phyloP scores from a whole-genome alignment of 2,329 filamentous ascomycete genomes.

The Penicillium sp. region DNA sequence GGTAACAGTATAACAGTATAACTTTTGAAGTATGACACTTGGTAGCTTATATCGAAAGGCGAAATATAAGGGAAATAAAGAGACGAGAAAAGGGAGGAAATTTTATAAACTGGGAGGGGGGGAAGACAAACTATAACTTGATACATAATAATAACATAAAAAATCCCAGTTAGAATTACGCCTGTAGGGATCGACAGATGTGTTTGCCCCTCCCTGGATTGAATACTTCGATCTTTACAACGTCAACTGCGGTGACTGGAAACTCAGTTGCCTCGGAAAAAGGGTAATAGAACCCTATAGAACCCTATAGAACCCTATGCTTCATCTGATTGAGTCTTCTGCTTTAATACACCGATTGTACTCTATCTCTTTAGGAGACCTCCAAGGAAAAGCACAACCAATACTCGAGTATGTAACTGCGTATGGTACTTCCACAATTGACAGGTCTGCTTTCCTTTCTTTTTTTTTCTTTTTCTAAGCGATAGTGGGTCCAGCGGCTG shows the following conservation, averaged over 20 bases:
- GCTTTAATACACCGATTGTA: too few species aligned
- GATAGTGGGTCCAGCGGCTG: slow-evolving; percentile 9
- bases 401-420: neutral
- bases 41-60: too few species aligned
- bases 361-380: neutral
- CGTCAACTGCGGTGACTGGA: neutral
- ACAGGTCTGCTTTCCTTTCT: slow-evolving; percentile 28
- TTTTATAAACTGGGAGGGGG: neutral
- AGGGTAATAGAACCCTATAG: too few species aligned
- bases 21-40: too few species aligned
- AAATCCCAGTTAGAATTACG: slow-evolving; percentile 3
- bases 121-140: neutral
- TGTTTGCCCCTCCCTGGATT: slow-evolving; percentile 25
- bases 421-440: slow-evolving; percentile 21
- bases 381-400: neutral
- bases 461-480: slow-evolving; percentile 11
- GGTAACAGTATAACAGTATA: too few species aligned
- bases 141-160: slow-evolving; percentile 4
- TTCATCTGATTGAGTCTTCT: too few species aligned
- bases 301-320: too few species aligned
- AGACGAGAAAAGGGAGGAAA: neutral
- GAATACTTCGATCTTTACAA: neutral
- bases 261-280: too few species aligned
- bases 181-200: slow-evolving; percentile 15
- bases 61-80: neutral